phyloP scores from a whole-genome alignment of 1,284 basidiomycete species.

The Porogramme epimiltina region DNA sequence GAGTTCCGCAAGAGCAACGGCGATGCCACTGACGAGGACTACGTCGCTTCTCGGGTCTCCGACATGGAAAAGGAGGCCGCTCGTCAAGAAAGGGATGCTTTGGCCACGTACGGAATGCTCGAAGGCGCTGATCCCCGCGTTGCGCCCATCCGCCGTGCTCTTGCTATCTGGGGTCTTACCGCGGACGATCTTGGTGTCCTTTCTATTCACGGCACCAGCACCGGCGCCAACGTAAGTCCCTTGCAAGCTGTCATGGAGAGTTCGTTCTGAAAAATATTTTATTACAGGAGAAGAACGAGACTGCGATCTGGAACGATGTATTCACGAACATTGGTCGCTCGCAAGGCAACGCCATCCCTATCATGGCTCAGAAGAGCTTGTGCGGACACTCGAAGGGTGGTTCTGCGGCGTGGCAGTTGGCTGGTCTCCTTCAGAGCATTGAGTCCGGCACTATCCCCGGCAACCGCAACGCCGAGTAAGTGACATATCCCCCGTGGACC shows the following conservation, averaged over 20 bases:
- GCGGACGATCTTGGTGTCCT: conserved; percentile 91
- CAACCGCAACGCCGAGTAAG: conserved; percentile 93
- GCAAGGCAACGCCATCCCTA: conserved; percentile 92
- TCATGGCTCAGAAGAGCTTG: conserved; percentile 97
- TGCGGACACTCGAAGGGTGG: conserved; percentile 97
- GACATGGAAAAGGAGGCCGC: conserved; percentile 88
- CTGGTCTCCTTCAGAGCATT: conserved; percentile 89
- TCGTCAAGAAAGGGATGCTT: conserved; percentile 88
- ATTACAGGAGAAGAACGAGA: conserved; percentile 91
- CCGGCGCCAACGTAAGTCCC: conserved; percentile 82
- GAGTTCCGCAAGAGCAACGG: conserved; percentile 60
- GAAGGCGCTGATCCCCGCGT: conserved; percentile 84
- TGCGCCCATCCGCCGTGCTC: conserved; percentile 89
- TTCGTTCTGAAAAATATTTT: conserved; percentile 8
- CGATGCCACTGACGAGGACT: conserved; percentile 62
- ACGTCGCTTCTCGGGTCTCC: conserved; percentile 72
- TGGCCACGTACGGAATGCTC: conserved; percentile 94
- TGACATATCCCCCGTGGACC: conserved; percentile 15
- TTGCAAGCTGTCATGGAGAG: neutral
- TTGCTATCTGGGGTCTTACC: conserved; percentile 95
- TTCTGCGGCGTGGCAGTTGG: conserved; percentile 97
- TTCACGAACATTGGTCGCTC: conserved; percentile 88
- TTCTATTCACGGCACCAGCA: conserved; percentile 94
- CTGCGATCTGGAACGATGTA: conserved; percentile 94
- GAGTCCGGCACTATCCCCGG: conserved; percentile 91